A percentile compares a stretch with the other conserved stretches of the same genome.
phyloP scores from a whole-genome alignment of 2,329 filamentous ascomycete genomes.

The Scorias spongiosa region DNA sequence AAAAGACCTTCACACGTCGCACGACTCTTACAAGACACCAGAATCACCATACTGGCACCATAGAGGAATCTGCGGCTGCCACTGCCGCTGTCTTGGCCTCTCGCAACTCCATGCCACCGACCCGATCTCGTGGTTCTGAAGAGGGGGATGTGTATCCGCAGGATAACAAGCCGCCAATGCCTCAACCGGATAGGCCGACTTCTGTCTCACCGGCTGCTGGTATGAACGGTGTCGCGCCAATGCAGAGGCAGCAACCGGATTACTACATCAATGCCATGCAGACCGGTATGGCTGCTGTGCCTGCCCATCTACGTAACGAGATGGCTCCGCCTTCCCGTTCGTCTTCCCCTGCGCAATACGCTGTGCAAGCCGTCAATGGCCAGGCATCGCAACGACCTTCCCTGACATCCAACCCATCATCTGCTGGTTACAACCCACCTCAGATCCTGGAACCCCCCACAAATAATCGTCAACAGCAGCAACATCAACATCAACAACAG shows the following conservation, averaged over 20 bases:
- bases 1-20: conserved; percentile 93
- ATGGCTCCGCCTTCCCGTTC: conserved; percentile 54
- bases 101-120: conserved; percentile 27
- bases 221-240: conserved; percentile 51
- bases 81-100: conserved; percentile 71
- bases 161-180: conserved; percentile 56
- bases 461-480: conserved; percentile 59
- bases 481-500: conserved; percentile 48
- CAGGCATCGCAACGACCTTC: conserved; percentile 34
- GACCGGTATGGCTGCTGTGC: conserved; percentile 36
- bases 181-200: conserved; percentile 61
- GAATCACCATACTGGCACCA: conserved; percentile 87
- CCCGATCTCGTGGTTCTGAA: conserved; percentile 47
- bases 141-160: conserved; percentile 48
- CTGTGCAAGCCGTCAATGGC: conserved; percentile 40
- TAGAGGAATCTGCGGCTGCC: conserved; percentile 81
- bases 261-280: conserved; percentile 69
- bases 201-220: conserved; percentile 70
- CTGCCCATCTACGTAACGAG: conserved; percentile 65
- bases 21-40: conserved; percentile 92
- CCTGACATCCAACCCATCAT: conserved; percentile 66
- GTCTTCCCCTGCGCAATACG: conserved; percentile 43
- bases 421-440: conserved; percentile 56
- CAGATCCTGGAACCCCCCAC: conserved; percentile 69
- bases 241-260: conserved; percentile 54